Percentiles rank a stretch among this genome's conserved stretches.
Evolutionary conservation across 2,329 filamentous ascomycete species (phyloP).

Genomic region (Xylaria sp.): DNA sequence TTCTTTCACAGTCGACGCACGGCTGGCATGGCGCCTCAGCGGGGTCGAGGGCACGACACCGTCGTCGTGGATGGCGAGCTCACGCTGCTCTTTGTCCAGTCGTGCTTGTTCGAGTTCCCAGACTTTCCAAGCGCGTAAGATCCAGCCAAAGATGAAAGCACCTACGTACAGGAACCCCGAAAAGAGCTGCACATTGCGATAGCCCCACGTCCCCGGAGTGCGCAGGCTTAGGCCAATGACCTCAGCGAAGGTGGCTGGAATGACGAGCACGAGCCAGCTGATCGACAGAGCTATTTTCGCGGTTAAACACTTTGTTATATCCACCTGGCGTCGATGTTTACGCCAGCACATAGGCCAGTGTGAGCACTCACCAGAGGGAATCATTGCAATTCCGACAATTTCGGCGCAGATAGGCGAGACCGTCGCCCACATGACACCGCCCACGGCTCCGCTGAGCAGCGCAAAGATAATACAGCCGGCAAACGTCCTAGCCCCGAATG

Average conservation of each 20-base stretch:
- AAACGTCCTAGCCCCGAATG: slow-evolving; percentile 71
- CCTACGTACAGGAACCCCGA: slow-evolving; percentile 70
- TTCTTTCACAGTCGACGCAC: slow-evolving; percentile 36
- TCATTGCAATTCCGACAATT: slow-evolving; percentile 74
- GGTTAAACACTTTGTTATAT: slow-evolving; percentile 24
- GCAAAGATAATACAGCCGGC: slow-evolving; percentile 78
- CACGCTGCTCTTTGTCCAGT: slow-evolving; percentile 46
- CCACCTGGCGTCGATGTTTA: not conserved
- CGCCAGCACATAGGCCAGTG: not conserved
- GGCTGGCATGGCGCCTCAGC: slow-evolving; percentile 35
- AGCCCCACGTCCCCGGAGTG: slow-evolving; percentile 56
- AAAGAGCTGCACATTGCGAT: slow-evolving; percentile 67
- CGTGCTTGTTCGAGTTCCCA: slow-evolving; percentile 52
- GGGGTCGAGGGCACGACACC: slow-evolving; percentile 40
- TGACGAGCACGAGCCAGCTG: slow-evolving; percentile 75
- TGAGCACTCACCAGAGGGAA: slow-evolving; percentile 67
- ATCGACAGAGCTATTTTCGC: slow-evolving; percentile 66
- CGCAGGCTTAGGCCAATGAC: slow-evolving; percentile 71
- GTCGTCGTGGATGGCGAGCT: slow-evolving; percentile 46
- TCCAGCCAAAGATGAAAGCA: slow-evolving; percentile 61
- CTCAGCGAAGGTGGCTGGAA: slow-evolving; percentile 76
- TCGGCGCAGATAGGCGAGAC: slow-evolving; percentile 77
- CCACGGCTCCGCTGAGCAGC: slow-evolving; percentile 72
- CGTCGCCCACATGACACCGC: slow-evolving; percentile 77
- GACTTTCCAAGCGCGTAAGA: slow-evolving; percentile 57